Evolutionary conservation across 495 filamentous ascomycete species (phyloP).

Genomic region (Cetradonia linearis): DNA sequence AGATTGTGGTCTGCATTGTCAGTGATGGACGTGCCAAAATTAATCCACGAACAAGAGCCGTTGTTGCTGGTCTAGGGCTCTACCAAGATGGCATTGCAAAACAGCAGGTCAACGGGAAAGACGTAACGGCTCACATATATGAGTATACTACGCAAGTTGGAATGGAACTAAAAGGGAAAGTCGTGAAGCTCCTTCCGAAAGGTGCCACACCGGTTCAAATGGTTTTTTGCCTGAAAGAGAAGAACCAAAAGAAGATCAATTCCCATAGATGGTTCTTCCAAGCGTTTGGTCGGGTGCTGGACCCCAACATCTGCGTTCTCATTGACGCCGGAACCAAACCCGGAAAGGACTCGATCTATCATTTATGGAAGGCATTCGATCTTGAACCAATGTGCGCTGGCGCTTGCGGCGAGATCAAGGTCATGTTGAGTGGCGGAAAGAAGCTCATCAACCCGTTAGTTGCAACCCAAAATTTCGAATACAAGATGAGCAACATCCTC

Average conservation of each 20-base stretch:
- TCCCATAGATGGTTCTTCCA: slow-evolving; percentile 99
- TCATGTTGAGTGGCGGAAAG: slow-evolving; percentile 88
- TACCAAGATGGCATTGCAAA: slow-evolving; percentile 99
- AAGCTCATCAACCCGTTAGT: slow-evolving; percentile 89
- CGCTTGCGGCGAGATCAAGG: slow-evolving; percentile 98
- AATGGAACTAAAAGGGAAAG: slow-evolving; percentile 75
- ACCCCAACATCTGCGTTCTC: slow-evolving; percentile 94
- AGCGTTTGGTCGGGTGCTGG: slow-evolving; percentile 83
- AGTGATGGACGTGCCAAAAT: slow-evolving; percentile 98
- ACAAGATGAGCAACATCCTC: slow-evolving; percentile 99
- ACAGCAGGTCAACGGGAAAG: slow-evolving; percentile 92
- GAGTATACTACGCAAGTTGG: slow-evolving; percentile 96
- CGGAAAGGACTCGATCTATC: slow-evolving; percentile 86
- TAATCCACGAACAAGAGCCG: slow-evolving; percentile 79
- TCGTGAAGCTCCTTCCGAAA: slow-evolving; percentile 68
- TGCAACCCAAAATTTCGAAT: slow-evolving; percentile 98
- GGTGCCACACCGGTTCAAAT: slow-evolving; percentile 81
- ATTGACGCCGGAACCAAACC: slow-evolving; percentile 95
- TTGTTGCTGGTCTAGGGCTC: slow-evolving; percentile 86
- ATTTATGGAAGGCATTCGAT: slow-evolving; percentile 98
- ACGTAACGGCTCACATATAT: slow-evolving; percentile 97
- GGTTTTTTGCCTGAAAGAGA: slow-evolving; percentile 98
- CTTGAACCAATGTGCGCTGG: slow-evolving; percentile 94
- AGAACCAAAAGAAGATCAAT: slow-evolving; percentile 99
- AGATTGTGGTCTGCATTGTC: slow-evolving; percentile 97